Conservation (phyloP, 2,329 filamentous ascomycete genomes). For the Ophiostoma himal-ulmi region DNA sequence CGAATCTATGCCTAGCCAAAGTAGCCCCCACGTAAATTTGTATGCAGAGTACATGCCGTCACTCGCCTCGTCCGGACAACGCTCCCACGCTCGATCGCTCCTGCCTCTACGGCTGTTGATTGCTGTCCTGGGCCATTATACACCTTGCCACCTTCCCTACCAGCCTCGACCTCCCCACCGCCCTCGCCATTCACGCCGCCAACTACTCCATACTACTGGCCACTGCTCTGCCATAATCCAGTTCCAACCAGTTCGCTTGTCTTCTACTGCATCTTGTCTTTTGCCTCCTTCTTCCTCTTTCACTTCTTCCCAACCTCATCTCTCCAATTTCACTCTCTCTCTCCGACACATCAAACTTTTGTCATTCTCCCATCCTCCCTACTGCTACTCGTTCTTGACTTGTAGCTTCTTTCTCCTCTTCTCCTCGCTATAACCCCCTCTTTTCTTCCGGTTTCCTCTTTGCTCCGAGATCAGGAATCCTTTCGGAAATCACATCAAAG, state of each 20-base stretch:
- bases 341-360: background rate
- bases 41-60: constrained; percentile 17
- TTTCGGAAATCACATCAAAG: background rate
- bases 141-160: constrained; percentile 13
- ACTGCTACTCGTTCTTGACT: constrained; percentile 9
- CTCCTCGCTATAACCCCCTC: background rate
- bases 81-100: constrained; percentile 11
- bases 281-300: constrained; percentile 14
- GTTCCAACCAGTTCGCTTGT: constrained; percentile 20
- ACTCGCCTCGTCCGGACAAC: constrained; percentile 18
- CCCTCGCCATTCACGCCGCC: constrained; percentile 1
- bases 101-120: background rate
- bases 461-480: constrained; percentile 8
- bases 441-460: constrained; percentile 3
- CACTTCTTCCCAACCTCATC: constrained; percentile 10
- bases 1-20: constrained; percentile 30
- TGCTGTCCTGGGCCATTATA: background rate
- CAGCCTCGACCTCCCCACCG: constrained; percentile 7
- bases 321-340: constrained; percentile 9
- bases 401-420: constrained; percentile 3
- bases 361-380: background rate
- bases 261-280: constrained; percentile 20
- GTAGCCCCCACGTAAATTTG: constrained; percentile 18
- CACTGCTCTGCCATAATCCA: constrained; percentile 15
- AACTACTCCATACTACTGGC: background rate